These are phyloP conservation scores for Tremella yokohamensis DNA, from an alignment of 768 basidiomycete species.

Conservation along the genomic window DNA sequence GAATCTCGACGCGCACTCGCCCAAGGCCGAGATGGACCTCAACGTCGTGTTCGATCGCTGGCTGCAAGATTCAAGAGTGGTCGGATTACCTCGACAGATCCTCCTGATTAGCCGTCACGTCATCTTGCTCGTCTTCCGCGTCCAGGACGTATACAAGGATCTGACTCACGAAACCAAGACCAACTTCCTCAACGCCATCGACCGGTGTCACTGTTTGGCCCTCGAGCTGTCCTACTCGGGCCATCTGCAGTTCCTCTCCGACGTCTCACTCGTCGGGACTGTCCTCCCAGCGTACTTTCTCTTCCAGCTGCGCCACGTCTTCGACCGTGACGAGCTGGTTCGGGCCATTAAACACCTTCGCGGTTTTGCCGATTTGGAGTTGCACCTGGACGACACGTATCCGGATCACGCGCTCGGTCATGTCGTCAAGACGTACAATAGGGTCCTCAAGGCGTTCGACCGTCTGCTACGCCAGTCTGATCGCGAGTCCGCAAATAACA, in stretches of 20 bases:
- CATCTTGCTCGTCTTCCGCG: too few relatives aligned
- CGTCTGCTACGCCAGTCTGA: neutral
- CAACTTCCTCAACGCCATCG: neutral
- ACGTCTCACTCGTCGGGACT: neutral
- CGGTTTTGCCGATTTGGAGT: neutral
- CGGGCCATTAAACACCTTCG: neutral
- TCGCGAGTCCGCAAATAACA: neutral
- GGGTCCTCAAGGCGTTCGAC: neutral
- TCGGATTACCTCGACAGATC: neutral
- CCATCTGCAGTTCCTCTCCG: neutral
- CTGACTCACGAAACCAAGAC: too few relatives aligned
- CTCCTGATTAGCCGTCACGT: too few relatives aligned
- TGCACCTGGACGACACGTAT: neutral
- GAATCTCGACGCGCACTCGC: neutral
- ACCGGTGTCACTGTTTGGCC: neutral
- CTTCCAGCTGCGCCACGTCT: neutral
- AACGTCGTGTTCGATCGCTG: too few relatives aligned
- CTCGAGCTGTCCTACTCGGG: neutral
- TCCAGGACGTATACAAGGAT: too few relatives aligned
- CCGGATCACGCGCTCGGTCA: constrained; percentile 1
- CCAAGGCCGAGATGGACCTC: too few relatives aligned
- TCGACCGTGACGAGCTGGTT: neutral
- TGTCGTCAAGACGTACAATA: neutral
- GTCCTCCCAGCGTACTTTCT: neutral
- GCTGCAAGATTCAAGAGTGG: neutral